These are phyloP conservation scores for Xylariaceae sp. DNA, from an alignment of 2,329 filamentous ascomycete genomes.

Conservation along the genomic window DNA sequence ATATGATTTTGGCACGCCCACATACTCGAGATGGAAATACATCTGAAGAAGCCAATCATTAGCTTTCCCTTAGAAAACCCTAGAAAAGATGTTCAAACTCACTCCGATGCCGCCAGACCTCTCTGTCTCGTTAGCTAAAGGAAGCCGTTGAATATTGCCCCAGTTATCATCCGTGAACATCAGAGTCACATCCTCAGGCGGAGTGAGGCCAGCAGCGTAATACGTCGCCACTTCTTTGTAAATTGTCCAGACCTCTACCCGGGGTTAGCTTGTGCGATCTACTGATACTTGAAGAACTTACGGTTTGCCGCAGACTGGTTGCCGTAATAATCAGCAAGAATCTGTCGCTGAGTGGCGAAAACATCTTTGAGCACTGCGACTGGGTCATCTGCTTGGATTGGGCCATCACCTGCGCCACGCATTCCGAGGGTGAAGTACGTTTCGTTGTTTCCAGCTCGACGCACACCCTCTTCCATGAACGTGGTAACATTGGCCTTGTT, in stretches of 20 bases:
- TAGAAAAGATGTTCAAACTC: slow-evolving; percentile 1
- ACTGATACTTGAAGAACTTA: slow-evolving; percentile 35
- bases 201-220: slow-evolving; percentile 47
- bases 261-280: background rate
- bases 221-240: slow-evolving; percentile 71
- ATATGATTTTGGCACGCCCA: slow-evolving; percentile 54
- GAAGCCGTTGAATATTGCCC: slow-evolving; percentile 68
- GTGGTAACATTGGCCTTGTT: slow-evolving; percentile 60
- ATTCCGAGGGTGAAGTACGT: slow-evolving; percentile 65
- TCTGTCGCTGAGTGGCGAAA: slow-evolving; percentile 58
- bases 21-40: slow-evolving; percentile 66
- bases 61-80: background rate
- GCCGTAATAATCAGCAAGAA: slow-evolving; percentile 59
- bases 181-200: slow-evolving; percentile 70
- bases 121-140: slow-evolving; percentile 63
- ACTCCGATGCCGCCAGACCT: slow-evolving; percentile 68
- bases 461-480: slow-evolving; percentile 63
- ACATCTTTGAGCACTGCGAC: slow-evolving; percentile 50
- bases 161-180: slow-evolving; percentile 75
- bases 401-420: slow-evolving; percentile 49
- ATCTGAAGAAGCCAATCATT: slow-evolving; percentile 18
- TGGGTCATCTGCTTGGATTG: slow-evolving; percentile 29
- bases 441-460: slow-evolving; percentile 61
- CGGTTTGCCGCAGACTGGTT: slow-evolving; percentile 48
- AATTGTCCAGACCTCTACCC: slow-evolving; percentile 63